Evolutionary conservation across 495 filamentous ascomycete genomes (phyloP).

Genomic region (Gamarada debralockiae): DNA sequence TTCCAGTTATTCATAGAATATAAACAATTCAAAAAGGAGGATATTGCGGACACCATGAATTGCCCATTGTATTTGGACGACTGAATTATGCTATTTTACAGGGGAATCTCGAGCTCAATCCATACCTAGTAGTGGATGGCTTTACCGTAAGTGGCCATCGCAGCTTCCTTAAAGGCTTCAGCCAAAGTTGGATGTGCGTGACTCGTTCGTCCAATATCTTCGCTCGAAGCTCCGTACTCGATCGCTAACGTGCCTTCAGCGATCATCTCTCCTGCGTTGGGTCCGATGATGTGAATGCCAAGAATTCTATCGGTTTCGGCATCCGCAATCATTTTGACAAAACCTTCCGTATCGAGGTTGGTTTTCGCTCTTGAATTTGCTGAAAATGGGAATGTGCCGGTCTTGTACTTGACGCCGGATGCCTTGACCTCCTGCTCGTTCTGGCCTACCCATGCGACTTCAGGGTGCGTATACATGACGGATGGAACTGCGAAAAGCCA

Average conservation of each 20-base stretch:
- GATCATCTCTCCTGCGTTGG: conserved; percentile 98
- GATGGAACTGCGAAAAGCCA: conserved; percentile 58
- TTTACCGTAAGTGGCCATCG: conserved; percentile 96
- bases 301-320: conserved; percentile 95
- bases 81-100: conserved; percentile 3
- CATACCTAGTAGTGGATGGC: conserved; percentile 86
- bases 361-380: conserved; percentile 98
- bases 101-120: conserved; percentile 1
- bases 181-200: conserved; percentile 91
- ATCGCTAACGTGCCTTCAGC: conserved; percentile 93
- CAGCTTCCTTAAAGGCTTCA: conserved; percentile 99
- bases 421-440: conserved; percentile 95
- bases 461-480: conserved; percentile 99
- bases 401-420: conserved; percentile 80
- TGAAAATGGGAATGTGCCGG: conserved; percentile 92
- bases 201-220: conserved; percentile 93
- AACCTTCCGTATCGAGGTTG: conserved; percentile 92
- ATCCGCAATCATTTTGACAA: conserved; percentile 96
- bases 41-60: too few relatives aligned
- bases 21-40: too few relatives aligned
- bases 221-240: conserved; percentile 92
- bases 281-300: conserved; percentile 93
- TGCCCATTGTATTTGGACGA: too few relatives aligned
- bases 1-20: too few relatives aligned
- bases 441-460: conserved; percentile 98